A percentile compares a stretch with the other conserved stretches of the same genome.
These are phyloP conservation scores for Mesostigma viride DNA, from an alignment of 139 green algal species.

Conservation along the genomic window DNA sequence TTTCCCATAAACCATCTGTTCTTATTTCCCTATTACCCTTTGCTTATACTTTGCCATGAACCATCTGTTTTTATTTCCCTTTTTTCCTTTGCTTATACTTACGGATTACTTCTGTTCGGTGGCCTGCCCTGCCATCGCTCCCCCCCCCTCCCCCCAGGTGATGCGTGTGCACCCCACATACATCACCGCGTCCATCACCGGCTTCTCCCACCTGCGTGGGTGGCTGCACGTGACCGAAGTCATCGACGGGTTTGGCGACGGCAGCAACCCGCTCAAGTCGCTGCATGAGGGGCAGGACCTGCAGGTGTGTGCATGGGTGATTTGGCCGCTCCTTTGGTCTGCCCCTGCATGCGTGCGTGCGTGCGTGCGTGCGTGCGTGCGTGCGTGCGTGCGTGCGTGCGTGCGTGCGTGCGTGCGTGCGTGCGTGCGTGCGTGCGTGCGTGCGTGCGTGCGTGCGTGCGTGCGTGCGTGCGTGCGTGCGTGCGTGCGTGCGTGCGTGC, in stretches of 20 bases:
- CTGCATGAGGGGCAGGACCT: neutral
- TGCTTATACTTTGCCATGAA: too few species aligned
- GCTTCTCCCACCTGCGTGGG: neutral
- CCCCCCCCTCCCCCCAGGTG: too few species aligned
- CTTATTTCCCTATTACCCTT: too few species aligned
- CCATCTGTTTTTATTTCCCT: too few species aligned
- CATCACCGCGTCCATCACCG: neutral
- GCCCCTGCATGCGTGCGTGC: neutral
- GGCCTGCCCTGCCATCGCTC: too few species aligned
- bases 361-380: slow-evolving; percentile 4
- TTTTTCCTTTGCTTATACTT: too few species aligned
- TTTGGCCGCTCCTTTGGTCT: neutral
- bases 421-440: neutral
- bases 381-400: neutral
- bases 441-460: neutral
- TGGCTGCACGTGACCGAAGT: neutral
- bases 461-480: neutral
- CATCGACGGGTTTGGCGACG: neutral
- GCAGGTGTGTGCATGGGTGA: neutral
- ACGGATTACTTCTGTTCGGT: too few species aligned
- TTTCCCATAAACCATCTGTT: too few species aligned
- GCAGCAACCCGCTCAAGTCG: neutral
- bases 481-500: neutral
- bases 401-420: neutral
- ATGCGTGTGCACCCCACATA: too few species aligned